These are phyloP conservation scores for Lecanicillium sp. DNA, from an alignment of 2,329 filamentous ascomycete species.

Conservation along the genomic window DNA sequence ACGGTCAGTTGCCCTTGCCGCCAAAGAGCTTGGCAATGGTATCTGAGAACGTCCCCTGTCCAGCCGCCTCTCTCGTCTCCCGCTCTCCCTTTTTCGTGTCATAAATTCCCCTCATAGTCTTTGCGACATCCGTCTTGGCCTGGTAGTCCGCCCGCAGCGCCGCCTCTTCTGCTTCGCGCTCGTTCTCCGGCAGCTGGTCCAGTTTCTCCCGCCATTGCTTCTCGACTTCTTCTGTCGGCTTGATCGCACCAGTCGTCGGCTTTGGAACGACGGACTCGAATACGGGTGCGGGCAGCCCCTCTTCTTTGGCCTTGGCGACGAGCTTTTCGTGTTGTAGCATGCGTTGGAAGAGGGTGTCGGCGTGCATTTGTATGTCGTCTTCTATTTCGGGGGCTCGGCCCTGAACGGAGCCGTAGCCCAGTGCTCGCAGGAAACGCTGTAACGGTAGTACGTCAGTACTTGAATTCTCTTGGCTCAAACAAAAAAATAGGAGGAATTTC, in stretches of 20 bases:
- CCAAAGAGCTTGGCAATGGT: constrained; percentile 21
- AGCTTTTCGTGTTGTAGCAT: constrained; percentile 76
- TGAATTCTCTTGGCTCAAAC: no score
- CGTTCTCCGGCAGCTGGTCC: constrained; percentile 48
- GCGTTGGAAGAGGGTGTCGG: constrained; percentile 80
- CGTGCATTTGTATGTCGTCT: constrained; percentile 92
- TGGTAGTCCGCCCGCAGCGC: constrained; percentile 56
- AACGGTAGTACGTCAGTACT: neutral
- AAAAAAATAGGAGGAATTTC: neutral
- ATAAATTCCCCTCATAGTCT: constrained; percentile 46
- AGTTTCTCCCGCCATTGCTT: constrained; percentile 46
- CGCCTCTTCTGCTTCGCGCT: constrained; percentile 55
- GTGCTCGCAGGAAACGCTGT: constrained; percentile 77
- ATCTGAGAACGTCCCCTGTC: constrained; percentile 23
- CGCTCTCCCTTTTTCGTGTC: constrained; percentile 50
- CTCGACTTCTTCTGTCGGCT: constrained; percentile 38
- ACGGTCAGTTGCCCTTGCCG: constrained; percentile 15
- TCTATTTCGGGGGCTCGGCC: constrained; percentile 61
- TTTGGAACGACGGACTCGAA: constrained; percentile 50
- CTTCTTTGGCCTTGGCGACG: constrained; percentile 61
- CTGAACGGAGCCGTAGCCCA: constrained; percentile 72
- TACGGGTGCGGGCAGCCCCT: constrained; percentile 48
- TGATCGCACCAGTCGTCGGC: constrained; percentile 14
- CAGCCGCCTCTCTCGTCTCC: constrained; percentile 29
- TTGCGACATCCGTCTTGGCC: constrained; percentile 52